These are phyloP conservation scores for Lentinula boryana DNA, from an alignment of 768 basidiomycete genomes.

Conservation along the genomic window DNA sequence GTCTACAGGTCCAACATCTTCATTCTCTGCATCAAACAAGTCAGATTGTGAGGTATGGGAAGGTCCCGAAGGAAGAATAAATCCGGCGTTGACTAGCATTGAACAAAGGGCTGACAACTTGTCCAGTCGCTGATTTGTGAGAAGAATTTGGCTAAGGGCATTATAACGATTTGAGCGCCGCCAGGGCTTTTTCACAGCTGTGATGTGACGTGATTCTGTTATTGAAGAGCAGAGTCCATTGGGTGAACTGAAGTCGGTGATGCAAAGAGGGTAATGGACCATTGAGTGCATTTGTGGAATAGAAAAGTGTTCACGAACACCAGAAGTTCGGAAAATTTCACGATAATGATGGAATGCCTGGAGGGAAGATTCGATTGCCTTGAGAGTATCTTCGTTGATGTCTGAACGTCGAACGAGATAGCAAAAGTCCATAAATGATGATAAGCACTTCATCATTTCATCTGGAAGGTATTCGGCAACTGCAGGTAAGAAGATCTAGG, in stretches of 20 bases:
- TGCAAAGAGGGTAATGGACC: constrained; percentile 11
- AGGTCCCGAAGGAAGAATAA: not conserved
- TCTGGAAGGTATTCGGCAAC: constrained; percentile 16
- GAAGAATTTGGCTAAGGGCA: constrained; percentile 10
- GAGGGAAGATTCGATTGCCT: not conserved
- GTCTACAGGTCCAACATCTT: constrained; percentile 4
- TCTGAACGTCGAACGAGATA: constrained; percentile 14
- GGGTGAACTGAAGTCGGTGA: constrained; percentile 13
- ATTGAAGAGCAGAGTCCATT: constrained; percentile 17
- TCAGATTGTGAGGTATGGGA: not conserved
- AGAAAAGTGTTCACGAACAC: constrained; percentile 6
- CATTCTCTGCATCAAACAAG: constrained; percentile 3
- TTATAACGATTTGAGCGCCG: constrained; percentile 11
- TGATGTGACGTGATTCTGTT: constrained; percentile 13
- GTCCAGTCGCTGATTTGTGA: constrained; percentile 9
- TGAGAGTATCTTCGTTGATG: constrained; percentile 1
- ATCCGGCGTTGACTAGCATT: not conserved
- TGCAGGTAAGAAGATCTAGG: constrained; percentile 17
- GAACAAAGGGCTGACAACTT: not conserved
- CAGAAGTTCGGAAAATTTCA: constrained; percentile 9
- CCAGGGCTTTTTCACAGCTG: constrained; percentile 13
- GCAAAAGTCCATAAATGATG: constrained; percentile 20
- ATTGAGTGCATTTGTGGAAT: constrained; percentile 16
- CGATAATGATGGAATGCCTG: constrained; percentile 9
- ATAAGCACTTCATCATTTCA: constrained; percentile 13